Evolutionary conservation across 2,329 filamentous ascomycete species (phyloP).

Genomic region (Botryosphaeria dothidea): DNA sequence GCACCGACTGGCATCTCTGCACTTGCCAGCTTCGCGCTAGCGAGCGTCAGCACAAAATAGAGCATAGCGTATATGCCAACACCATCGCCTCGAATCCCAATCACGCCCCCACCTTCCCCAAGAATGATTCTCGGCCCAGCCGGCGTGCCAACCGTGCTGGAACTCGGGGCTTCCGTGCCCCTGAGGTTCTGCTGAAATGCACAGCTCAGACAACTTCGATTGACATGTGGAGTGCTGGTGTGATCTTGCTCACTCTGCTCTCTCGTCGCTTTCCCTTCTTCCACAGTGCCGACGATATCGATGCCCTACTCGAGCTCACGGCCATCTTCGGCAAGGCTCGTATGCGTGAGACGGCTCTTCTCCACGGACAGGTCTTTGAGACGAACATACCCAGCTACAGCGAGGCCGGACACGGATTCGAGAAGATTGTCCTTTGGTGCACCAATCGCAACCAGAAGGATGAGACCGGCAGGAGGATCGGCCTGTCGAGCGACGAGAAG

Average conservation of each 20-base stretch:
- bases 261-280: conserved; percentile 96
- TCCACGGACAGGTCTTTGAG: conserved; percentile 91
- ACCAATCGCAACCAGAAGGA: conserved; percentile 71
- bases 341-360: conserved; percentile 78
- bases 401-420: conserved; percentile 78
- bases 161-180: conserved; percentile 91
- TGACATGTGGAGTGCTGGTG: conserved; percentile 94
- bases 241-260: conserved; percentile 94
- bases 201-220: conserved; percentile 90
- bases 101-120: conserved; percentile 70
- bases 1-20: conserved; percentile 76
- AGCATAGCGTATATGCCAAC: conserved; percentile 61
- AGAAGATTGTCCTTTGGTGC: conserved; percentile 95
- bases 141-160: conserved; percentile 91
- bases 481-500: conserved; percentile 68
- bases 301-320: conserved; percentile 95
- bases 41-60: conserved; percentile 60
- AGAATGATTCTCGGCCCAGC: conserved; percentile 83
- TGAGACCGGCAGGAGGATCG: conserved; percentile 44
- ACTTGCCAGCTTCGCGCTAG: conserved; percentile 70
- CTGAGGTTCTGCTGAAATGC: conserved; percentile 96
- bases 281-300: conserved; percentile 96
- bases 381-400: conserved; percentile 90
- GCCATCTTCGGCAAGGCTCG: conserved; percentile 85
- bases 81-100: conserved; percentile 37